phyloP scores from a whole-genome alignment of 106 monocot species.

The Alisma plantagoaquatica region DNA sequence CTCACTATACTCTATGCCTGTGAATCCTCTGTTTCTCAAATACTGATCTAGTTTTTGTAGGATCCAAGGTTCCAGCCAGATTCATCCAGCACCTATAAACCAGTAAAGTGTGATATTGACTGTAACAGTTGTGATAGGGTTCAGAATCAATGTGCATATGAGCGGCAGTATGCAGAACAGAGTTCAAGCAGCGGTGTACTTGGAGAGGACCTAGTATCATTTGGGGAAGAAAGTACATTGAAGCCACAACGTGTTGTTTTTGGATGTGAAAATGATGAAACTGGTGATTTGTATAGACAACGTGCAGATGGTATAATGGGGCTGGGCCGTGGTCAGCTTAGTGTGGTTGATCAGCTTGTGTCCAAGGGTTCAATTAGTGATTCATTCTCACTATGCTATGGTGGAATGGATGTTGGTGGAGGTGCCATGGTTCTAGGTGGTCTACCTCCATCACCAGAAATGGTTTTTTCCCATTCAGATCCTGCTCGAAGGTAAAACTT shows the following conservation, averaged over 20 bases:
- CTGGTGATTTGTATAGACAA: constrained; percentile 93
- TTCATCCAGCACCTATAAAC: constrained; percentile 56
- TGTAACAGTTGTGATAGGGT: constrained; percentile 73
- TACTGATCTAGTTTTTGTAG: constrained; percentile 17
- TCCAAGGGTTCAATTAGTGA: constrained; percentile 77
- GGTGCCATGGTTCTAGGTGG: constrained; percentile 98
- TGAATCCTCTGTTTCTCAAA: no score
- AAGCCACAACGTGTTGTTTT: constrained; percentile 75
- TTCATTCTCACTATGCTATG: constrained; percentile 96
- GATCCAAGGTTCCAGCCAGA: constrained; percentile 88
- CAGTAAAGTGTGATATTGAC: constrained; percentile 59
- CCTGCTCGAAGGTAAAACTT: constrained; percentile 68
- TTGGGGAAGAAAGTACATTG: constrained; percentile 77
- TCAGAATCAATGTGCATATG: constrained; percentile 73
- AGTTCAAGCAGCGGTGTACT: constrained; percentile 97
- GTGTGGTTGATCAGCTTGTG: constrained; percentile 97
- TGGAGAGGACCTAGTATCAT: constrained; percentile 75
- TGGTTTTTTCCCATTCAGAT: constrained; percentile 80
- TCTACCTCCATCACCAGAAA: constrained; percentile 49
- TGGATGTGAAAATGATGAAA: constrained; percentile 95
- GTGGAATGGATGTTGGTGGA: constrained; percentile 96
- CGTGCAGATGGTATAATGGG: constrained; percentile 99
- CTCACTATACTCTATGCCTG: no score
- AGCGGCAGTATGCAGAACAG: constrained; percentile 96
- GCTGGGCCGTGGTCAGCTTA: constrained; percentile 84